phyloP scores from a whole-genome alignment of 73 alveolate species.

The Tetrahymena elliotti region DNA sequence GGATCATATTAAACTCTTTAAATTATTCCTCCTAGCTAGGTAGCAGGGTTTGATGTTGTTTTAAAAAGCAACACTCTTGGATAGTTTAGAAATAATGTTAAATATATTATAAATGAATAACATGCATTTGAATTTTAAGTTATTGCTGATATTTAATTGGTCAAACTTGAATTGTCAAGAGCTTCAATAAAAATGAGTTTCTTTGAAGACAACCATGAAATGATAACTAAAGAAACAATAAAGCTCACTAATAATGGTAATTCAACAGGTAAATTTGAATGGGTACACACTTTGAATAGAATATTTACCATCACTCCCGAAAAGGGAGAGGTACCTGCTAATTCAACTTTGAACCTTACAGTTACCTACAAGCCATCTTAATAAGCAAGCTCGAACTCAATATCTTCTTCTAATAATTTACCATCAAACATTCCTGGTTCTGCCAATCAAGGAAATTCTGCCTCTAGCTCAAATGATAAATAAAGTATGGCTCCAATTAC shows the following conservation, averaged over 20 bases:
- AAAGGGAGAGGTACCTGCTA: slow-evolving; percentile 20
- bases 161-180: slow-evolving; percentile 61
- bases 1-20: slow-evolving; percentile 70
- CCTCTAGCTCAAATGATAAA: neutral
- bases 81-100: slow-evolving; percentile 70
- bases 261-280: slow-evolving; percentile 83
- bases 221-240: slow-evolving; percentile 77
- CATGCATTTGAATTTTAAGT: slow-evolving; percentile 80
- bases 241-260: slow-evolving; percentile 90
- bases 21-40: slow-evolving; percentile 90
- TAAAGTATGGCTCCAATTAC: slow-evolving; percentile 12
- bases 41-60: slow-evolving; percentile 81
- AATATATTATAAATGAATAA: slow-evolving; percentile 75
- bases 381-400: neutral
- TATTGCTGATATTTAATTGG: slow-evolving; percentile 74
- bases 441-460: neutral
- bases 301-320: slow-evolving; percentile 18
- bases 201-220: slow-evolving; percentile 92
- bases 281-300: slow-evolving; percentile 63
- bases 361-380: slow-evolving; percentile 26
- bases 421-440: neutral
- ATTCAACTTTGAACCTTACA: slow-evolving; percentile 1
- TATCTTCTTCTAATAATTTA: neutral
- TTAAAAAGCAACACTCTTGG: slow-evolving; percentile 59
- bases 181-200: slow-evolving; percentile 62